These are phyloP conservation scores for Aegilops bicornis DNA, from an alignment of 176 grass and related monocot genomes.

Conservation along the genomic window DNA sequence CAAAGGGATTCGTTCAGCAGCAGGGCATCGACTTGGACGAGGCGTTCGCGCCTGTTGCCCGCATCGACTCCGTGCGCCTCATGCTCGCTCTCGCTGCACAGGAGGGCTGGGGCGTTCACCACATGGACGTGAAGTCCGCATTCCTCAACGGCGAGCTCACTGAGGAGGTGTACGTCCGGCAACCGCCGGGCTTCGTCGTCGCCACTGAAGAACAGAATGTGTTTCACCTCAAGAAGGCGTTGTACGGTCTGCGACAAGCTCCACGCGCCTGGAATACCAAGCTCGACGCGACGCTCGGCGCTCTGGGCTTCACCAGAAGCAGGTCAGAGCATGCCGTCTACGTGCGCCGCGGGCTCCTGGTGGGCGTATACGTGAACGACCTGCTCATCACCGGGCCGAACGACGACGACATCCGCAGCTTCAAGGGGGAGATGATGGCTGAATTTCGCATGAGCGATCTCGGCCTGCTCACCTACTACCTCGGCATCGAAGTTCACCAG, in stretches of 20 bases:
- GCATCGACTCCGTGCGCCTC: not conserved
- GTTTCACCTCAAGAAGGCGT: not conserved
- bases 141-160: not conserved
- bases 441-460: too few relatives aligned
- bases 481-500: too few relatives aligned
- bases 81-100: not conserved
- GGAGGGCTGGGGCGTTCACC: not conserved
- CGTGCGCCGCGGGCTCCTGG: accelerated
- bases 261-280: not conserved
- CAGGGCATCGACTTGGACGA: not conserved
- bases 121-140: too few relatives aligned
- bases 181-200: not conserved
- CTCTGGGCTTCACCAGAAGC: not conserved
- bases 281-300: not conserved
- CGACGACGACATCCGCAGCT: not conserved
- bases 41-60: not conserved
- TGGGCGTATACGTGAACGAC: not conserved
- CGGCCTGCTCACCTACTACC: too few relatives aligned
- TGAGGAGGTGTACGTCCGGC: not conserved
- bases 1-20: not conserved
- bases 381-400: not conserved
- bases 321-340: not conserved
- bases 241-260: not conserved
- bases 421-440: too few relatives aligned
- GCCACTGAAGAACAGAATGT: not conserved